Evolutionary conservation across 148 eudicot genomes (phyloP).

Genomic region (Amaranthus cruentus): DNA sequence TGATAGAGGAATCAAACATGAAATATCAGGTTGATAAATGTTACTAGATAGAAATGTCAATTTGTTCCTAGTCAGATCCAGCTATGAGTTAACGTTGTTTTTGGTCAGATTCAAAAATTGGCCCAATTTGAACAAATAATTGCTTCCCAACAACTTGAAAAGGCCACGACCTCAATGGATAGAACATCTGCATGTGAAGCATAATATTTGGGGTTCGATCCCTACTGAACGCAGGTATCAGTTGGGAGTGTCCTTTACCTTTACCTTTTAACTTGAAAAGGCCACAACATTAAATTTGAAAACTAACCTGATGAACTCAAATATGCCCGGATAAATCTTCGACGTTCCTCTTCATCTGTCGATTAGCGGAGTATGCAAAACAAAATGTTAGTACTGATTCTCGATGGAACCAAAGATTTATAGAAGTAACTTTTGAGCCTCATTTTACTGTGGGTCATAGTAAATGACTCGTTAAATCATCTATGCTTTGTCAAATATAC

Average conservation of each 20-base stretch:
- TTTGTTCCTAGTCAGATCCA: constrained; percentile 12
- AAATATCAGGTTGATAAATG: constrained; percentile 4
- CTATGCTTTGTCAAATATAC: too few species aligned
- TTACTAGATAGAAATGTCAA: not conserved
- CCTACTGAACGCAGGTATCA: too few species aligned
- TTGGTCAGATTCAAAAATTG: constrained; percentile 14
- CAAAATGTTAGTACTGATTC: not conserved
- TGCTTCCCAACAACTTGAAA: not conserved
- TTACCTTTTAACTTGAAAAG: not conserved
- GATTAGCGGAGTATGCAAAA: constrained; percentile 32
- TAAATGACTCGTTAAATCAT: too few species aligned
- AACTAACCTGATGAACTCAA: constrained; percentile 61
- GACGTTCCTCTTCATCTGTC: constrained; percentile 65
- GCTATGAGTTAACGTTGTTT: not conserved
- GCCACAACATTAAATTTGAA: not conserved
- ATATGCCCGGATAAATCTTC: constrained; percentile 52
- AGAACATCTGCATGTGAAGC: too few species aligned
- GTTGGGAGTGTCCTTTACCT: too few species aligned
- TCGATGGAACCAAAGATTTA: too few species aligned
- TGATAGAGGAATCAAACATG: constrained; percentile 2
- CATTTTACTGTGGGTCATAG: too few species aligned
- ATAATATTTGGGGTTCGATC: too few species aligned
- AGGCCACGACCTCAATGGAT: not conserved
- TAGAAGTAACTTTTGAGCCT: too few species aligned
- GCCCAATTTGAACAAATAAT: not conserved